These are phyloP conservation scores for Mallotus nudiflorus DNA, from an alignment of 345 rosid genomes.

Conservation along the genomic window DNA sequence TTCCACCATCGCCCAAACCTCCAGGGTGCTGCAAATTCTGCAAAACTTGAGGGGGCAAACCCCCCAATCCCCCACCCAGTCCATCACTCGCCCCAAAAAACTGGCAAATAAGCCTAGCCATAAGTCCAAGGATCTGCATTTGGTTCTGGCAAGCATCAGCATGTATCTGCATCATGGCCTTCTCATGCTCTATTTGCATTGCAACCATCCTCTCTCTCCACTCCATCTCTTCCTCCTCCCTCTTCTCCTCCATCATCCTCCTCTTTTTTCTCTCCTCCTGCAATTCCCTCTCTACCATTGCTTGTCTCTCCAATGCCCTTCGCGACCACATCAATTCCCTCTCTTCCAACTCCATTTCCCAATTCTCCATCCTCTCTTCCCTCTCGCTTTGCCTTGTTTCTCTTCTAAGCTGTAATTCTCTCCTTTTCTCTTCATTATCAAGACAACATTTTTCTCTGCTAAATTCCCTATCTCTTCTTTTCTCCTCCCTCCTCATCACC, in stretches of 20 bases:
- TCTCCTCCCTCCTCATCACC: slow-evolving; percentile 56
- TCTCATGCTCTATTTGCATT: slow-evolving; percentile 75
- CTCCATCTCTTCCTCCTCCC: slow-evolving; percentile 80
- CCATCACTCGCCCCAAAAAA: slow-evolving; percentile 62
- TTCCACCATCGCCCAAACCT: slow-evolving; percentile 49
- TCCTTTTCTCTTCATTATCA: slow-evolving; percentile 45
- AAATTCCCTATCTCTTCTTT: slow-evolving; percentile 56
- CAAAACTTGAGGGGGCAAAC: slow-evolving; percentile 60
- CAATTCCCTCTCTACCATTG: slow-evolving; percentile 49
- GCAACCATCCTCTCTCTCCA: slow-evolving; percentile 62
- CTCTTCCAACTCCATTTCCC: slow-evolving; percentile 56
- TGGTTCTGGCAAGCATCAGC: slow-evolving; percentile 72
- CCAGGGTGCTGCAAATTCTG: slow-evolving; percentile 71
- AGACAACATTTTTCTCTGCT: slow-evolving; percentile 38
- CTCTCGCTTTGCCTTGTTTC: slow-evolving; percentile 33
- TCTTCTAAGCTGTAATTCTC: slow-evolving; percentile 42
- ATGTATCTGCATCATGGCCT: slow-evolving; percentile 69
- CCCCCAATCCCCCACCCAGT: slow-evolving; percentile 50
- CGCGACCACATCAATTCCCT: slow-evolving; percentile 48
- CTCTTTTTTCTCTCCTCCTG: slow-evolving; percentile 52
- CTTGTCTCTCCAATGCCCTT: slow-evolving; percentile 46
- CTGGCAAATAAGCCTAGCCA: slow-evolving; percentile 66
- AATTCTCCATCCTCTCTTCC: slow-evolving; percentile 43
- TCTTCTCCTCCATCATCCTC: slow-evolving; percentile 57
- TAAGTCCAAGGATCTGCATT: slow-evolving; percentile 65